Evolutionary conservation across 2,329 filamentous ascomycete species (phyloP).

Genomic region (Karstenula rhodostoma): DNA sequence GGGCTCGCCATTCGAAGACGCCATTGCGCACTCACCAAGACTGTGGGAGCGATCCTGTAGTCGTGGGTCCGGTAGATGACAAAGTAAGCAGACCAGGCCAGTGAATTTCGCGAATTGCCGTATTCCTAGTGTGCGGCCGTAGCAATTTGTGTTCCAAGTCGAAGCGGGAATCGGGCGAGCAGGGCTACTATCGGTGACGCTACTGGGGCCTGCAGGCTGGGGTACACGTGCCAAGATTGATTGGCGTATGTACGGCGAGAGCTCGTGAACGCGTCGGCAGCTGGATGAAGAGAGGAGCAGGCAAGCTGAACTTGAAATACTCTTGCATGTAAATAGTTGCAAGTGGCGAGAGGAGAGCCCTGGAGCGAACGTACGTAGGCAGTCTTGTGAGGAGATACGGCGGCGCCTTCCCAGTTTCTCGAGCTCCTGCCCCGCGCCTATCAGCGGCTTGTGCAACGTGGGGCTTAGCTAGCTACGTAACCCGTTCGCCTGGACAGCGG

Average conservation of each 20-base stretch:
- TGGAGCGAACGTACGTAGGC: background rate
- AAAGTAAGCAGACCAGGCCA: constrained; percentile 2
- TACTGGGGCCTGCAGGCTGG: constrained; percentile 15
- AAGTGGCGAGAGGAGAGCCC: background rate
- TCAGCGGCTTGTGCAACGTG: constrained; percentile 11
- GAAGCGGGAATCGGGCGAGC: constrained; percentile 10
- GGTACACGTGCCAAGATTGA: constrained; percentile 43
- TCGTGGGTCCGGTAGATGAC: constrained; percentile 1
- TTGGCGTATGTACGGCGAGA: constrained; percentile 25
- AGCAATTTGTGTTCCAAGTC: constrained; percentile 3
- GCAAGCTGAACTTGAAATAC: constrained; percentile 10
- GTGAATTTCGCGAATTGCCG: constrained; percentile 18
- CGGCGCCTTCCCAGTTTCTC: constrained; percentile 12
- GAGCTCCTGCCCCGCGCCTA: constrained; percentile 11
- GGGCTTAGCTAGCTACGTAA: constrained; percentile 13
- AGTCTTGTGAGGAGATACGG: background rate
- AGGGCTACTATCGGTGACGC: constrained; percentile 29
- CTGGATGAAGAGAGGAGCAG: constrained; percentile 15
- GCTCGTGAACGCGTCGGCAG: background rate
- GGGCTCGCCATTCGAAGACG: constrained; percentile 38
- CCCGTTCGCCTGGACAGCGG: constrained; percentile 1
- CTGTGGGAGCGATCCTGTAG: background rate
- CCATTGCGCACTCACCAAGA: constrained; percentile 17
- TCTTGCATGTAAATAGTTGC: background rate
- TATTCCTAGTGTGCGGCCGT: constrained; percentile 22